A percentile compares a stretch with the other conserved stretches of the same genome.
Evolutionary conservation across 1,284 basidiomycete genomes (phyloP).

Genomic region (Ustilago lituana): DNA sequence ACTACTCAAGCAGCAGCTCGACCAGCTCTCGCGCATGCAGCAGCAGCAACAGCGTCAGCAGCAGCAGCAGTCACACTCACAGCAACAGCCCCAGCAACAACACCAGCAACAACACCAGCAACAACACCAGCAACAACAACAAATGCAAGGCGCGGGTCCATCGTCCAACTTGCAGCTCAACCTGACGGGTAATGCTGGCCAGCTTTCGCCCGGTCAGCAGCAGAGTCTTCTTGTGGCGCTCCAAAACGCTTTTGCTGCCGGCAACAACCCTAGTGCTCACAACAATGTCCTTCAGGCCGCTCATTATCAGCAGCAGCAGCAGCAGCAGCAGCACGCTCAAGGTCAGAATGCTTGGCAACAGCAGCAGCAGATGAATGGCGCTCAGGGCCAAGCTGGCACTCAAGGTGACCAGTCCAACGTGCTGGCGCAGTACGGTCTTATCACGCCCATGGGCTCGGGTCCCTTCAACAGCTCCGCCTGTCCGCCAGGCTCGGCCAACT

Average conservation of each 20-base stretch:
- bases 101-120: slow-evolving; percentile 11
- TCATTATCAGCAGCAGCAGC: slow-evolving; percentile 30
- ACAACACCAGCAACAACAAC: slow-evolving; percentile 22
- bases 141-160: slow-evolving; percentile 5
- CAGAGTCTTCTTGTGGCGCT: slow-evolving; percentile 38
- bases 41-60: slow-evolving; percentile 14
- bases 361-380: slow-evolving; percentile 15
- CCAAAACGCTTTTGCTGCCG: slow-evolving; percentile 41
- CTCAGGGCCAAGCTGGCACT: slow-evolving; percentile 4
- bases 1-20: slow-evolving; percentile 57
- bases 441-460: slow-evolving; percentile 57
- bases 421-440: slow-evolving; percentile 58
- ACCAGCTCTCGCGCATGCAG: slow-evolving; percentile 48
- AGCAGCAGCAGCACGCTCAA: slow-evolving; percentile 7
- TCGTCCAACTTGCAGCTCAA: slow-evolving; percentile 24
- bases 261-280: slow-evolving; percentile 40
- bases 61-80: slow-evolving; percentile 11
- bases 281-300: slow-evolving; percentile 37
- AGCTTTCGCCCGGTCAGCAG: slow-evolving; percentile 46
- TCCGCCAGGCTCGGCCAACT: slow-evolving; percentile 36
- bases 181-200: slow-evolving; percentile 15
- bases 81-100: slow-evolving; percentile 11
- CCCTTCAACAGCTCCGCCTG: slow-evolving; percentile 46
- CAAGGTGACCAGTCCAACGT: slow-evolving; percentile 27
- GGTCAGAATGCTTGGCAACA: slow-evolving; percentile 27